These are phyloP conservation scores for Prasinococcaceae sp. DNA, from an alignment of 139 green algal species.

Conservation along the genomic window DNA sequence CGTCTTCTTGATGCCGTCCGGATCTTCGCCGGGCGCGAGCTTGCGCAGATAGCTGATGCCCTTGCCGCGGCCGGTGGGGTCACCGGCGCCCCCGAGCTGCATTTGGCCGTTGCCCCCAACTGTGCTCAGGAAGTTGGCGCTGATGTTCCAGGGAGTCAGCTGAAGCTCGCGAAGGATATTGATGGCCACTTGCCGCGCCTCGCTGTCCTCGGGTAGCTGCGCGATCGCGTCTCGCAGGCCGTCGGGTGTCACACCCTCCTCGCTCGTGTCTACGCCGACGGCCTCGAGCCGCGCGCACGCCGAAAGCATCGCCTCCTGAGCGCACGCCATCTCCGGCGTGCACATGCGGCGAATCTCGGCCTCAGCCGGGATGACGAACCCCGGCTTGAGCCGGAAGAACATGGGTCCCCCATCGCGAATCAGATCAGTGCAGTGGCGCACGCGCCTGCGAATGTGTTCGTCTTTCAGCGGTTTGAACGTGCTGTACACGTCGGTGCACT, in stretches of 20 bases:
- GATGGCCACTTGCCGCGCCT: constrained; percentile 13
- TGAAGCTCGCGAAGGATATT: constrained; percentile 26
- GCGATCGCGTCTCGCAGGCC: constrained; percentile 9
- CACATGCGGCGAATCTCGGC: constrained; percentile 30
- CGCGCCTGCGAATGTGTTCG: constrained; percentile 12
- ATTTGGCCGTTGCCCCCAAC: constrained; percentile 24
- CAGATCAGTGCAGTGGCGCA: constrained; percentile 14
- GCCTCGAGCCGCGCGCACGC: constrained; percentile 10
- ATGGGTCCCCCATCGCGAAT: constrained; percentile 15
- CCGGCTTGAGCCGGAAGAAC: constrained; percentile 33
- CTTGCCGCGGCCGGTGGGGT: constrained; percentile 52
- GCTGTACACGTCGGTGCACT: too few relatives aligned
- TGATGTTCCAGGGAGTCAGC: constrained; percentile 38
- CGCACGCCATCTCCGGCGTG: constrained; percentile 32
- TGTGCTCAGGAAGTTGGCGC: constrained; percentile 36
- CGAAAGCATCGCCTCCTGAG: constrained; percentile 27
- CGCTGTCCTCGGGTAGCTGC: constrained; percentile 18
- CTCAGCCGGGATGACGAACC: constrained; percentile 21
- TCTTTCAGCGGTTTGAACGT: constrained; percentile 7
- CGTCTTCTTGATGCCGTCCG: constrained; percentile 20
- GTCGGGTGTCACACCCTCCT: background rate
- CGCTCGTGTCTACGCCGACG: constrained; percentile 10
- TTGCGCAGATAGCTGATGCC: constrained; percentile 47
- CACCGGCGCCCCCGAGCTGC: constrained; percentile 33
- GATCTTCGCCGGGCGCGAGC: background rate